Base-by-base conservation (phyloP, 257 asterid genomes). In the Fraxinus quadrangulata region DNA sequence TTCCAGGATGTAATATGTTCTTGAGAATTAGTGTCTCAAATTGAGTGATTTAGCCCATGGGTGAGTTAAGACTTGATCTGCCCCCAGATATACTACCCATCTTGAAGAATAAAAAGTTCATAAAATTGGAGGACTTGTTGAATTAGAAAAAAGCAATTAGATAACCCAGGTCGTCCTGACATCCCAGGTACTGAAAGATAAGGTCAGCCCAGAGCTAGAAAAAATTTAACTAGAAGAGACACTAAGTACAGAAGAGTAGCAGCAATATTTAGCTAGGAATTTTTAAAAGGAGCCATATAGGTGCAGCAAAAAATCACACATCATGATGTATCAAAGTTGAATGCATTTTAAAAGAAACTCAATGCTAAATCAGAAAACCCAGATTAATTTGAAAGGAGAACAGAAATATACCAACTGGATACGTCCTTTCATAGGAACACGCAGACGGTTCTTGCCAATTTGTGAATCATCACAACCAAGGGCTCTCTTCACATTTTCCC, bases 361-460 rank as follows among this genome's bases (percentile, higher is more conserved):
- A 47, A 47, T 47, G 8, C 7, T 16, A 49, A 56, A 28, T 34
- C 76, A 73, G 51, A 65, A 14, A 45, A 67, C 56, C 42, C 75
- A 12, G 49, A 70, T 26, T 24, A 67, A 30, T 54, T 42, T 75
- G 49, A 61, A 71, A 36, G 40, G 74, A 70, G 75, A 23, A 71
- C 70, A 75, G 59, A 33, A 69, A 8, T 30, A 74, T 90, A 92
- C 97, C 97, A 92, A 81, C 77, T 90, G 96, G 81, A 92, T 83
- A 71, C 91, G 91, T 74, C 97, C 97, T 81, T 92, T 92, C 87
- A 91, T 76, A 67, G 97, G 97, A 75, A 92, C 85, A 39, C 91
- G 88, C 59, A 88, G 86, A 67, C 88, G 92, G n/a, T 76, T 78
- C 77, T 88, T 87, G 70, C 77, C 85, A 68, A 73, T 81, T 51